Percentiles rank a stretch among this genome's conserved stretches.
Evolutionary conservation across 805 yeast genomes (phyloP).

Genomic region (Hanseniaspora vineae): DNA sequence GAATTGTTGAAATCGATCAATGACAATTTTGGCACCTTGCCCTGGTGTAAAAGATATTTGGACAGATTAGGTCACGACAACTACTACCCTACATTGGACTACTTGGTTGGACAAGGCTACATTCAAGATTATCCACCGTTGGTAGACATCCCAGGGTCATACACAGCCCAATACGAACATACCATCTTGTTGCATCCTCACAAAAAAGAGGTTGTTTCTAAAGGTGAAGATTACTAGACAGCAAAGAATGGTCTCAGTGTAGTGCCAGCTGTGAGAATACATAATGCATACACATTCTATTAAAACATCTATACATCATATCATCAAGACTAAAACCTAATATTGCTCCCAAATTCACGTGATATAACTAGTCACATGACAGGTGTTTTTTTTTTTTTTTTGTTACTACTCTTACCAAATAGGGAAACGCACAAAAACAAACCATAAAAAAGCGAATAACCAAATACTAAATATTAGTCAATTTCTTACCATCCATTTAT

Average conservation of each 20-base stretch:
- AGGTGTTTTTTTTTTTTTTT: background rate
- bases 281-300: background rate
- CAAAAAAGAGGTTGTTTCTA: slow-evolving; percentile 83
- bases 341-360: background rate
- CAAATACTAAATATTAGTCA: too few relatives aligned
- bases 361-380: too few relatives aligned
- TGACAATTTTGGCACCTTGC: slow-evolving; percentile 80
- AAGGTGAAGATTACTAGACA: slow-evolving; percentile 82
- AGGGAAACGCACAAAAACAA: too few relatives aligned
- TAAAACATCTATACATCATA: too few relatives aligned
- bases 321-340: too few relatives aligned
- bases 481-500: too few relatives aligned
- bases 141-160: slow-evolving; percentile 67
- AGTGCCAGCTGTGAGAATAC: too few relatives aligned
- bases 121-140: slow-evolving; percentile 92
- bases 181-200: slow-evolving; percentile 84
- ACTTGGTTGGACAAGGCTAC: slow-evolving; percentile 72
- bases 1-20: slow-evolving; percentile 54
- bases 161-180: slow-evolving; percentile 96
- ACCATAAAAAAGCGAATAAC: too few relatives aligned
- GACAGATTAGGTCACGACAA: slow-evolving; percentile 89
- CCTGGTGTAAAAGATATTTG: slow-evolving; percentile 91
- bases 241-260: too few relatives aligned
- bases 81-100: slow-evolving; percentile 76
- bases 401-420: too few relatives aligned